A percentile compares a stretch with the other conserved stretches of the same genome.
Conservation (phyloP, 2,329 filamentous ascomycete genomes). For the Colletotrichum musae region DNA sequence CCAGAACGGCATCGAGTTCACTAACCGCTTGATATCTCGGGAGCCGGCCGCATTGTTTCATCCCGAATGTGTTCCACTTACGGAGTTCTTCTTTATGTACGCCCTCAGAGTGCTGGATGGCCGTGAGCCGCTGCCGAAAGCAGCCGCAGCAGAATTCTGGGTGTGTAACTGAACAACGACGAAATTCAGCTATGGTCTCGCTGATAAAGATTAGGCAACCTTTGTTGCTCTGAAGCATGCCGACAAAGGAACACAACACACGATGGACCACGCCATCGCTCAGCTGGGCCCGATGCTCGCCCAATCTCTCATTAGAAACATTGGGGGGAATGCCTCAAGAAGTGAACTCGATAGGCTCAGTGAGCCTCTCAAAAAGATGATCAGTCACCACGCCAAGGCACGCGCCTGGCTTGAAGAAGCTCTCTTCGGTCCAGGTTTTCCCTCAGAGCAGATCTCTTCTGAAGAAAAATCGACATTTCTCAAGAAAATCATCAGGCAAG, state of each 20-base stretch:
- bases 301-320: slow-evolving; percentile 73
- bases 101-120: slow-evolving; percentile 78
- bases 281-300: slow-evolving; percentile 75
- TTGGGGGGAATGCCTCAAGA: slow-evolving; percentile 77
- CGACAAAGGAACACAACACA: slow-evolving; percentile 57
- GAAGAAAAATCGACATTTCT: slow-evolving; percentile 76
- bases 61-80: slow-evolving; percentile 67
- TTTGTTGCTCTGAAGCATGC: slow-evolving; percentile 66
- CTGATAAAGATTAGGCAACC: slow-evolving; percentile 58
- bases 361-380: slow-evolving; percentile 79
- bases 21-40: slow-evolving; percentile 73
- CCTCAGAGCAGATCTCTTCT: slow-evolving; percentile 69
- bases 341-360: slow-evolving; percentile 80
- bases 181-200: background rate
- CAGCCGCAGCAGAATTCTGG: slow-evolving; percentile 82
- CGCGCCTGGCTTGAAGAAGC: slow-evolving; percentile 75
- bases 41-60: slow-evolving; percentile 74
- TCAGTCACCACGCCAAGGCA: slow-evolving; percentile 68
- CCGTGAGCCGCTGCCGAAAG: slow-evolving; percentile 82
- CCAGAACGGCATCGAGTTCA: slow-evolving; percentile 81
- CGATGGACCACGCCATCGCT: slow-evolving; percentile 65
- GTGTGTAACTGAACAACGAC: slow-evolving; percentile 56
- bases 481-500: slow-evolving; percentile 75
- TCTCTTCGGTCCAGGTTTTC: slow-evolving; percentile 68
- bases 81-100: slow-evolving; percentile 80